Base-by-base conservation (phyloP, 371 early-diverging fungal species). In the Saksenaea oblongispora region DNA sequence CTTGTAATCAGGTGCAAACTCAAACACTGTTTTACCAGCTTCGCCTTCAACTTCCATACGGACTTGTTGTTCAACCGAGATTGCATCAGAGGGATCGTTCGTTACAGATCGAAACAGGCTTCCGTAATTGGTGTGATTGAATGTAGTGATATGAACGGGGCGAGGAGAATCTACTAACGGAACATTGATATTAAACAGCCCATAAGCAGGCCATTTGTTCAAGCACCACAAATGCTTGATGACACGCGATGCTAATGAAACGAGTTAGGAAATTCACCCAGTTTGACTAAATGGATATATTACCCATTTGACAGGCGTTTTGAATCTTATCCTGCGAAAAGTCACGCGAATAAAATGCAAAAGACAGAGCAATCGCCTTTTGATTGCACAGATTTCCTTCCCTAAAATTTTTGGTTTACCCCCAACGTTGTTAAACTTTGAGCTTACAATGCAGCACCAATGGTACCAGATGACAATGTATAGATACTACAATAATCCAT, bases 301-400 rank as follows among this genome's bases (percentile, higher is more conserved):
- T n/a, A 74, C 75, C 75, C 69, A 75, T 77, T 17, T 65, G 60
- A 55, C 75, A 71, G 9, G 78, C 67, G 34, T 74, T 71, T 24
- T 71, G 54, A 15, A 77, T 65, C 27, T 66, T 59, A 5, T 60
- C 24, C 8, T 31, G 55, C 1, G 65, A 57, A 26, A 67, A 68
- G 22, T 72, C 63, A 13, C 66, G 64, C 22, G 58, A 65, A 54
- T 66, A 77, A 34, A 80, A 75, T 13, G 78, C 74, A 60, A 77
- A 80, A 1, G 80, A 80, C 9, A 80, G n/a, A 0, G 80, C 77
- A 36, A 80, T 65, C 3, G 80, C 73, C 35, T 75, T 80, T 44
- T 72, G 59, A 1, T 54, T 61, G 44, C 75, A 74, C 37, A 77
- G 34, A 1, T 67, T 71, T 26, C 66, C 77, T 61, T 80, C 80